Evolutionary conservation across 208 protist species (phyloP), one percentile per base, ranked within the genome.

Genomic region (Trichomonas gallinae): DNA sequence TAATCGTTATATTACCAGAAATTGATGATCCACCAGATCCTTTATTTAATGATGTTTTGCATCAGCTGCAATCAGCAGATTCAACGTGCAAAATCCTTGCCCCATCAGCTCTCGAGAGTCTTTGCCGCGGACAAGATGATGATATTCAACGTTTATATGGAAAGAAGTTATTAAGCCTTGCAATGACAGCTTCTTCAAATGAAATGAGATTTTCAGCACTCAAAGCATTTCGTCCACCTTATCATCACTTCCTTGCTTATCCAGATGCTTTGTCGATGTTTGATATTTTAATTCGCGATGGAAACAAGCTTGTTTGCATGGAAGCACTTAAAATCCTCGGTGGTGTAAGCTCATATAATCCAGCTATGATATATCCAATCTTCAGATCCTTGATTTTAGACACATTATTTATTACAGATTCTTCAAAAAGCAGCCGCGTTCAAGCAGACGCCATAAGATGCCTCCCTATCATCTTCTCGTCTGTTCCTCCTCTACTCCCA

Each of bases 301-400:
- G 44, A 51, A n/a, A 23, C 42, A 48, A 48, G 11, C 17, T 48
- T 21, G 87, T 93, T 36, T n/a, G 44, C 17, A 34, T 34, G n/a
- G 40, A 42, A 51, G 87, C 44, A 23, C n/a, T 93, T 4, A 48
- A 38, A 51, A 51, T 93, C 36, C 45, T 93, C 9, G 44, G 87
- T 51, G 87, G 87, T 17, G 34, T 93, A 10, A 26, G 40, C 13
- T 51, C 40, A 38, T 48, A 48, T 4, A 93, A 93, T 93, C 87
- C 87, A 26, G 40, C 44, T 6, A 93, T 93, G 87, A 93, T 93
- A 38, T 93, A 93, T 93, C 87, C 87, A 51, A 93, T 93, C 40
- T 51, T 93, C 38, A 23, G 87, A 93, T n/a, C 15, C 0, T 48
- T 51, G n/a, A 58, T 93, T 40, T 42, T 93, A 26, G 87, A 93